A percentile compares a stretch with the other conserved stretches of the same genome.
Conservation (phyloP, 352 stramenopile species). For the Phytophthora sojae region DNA sequence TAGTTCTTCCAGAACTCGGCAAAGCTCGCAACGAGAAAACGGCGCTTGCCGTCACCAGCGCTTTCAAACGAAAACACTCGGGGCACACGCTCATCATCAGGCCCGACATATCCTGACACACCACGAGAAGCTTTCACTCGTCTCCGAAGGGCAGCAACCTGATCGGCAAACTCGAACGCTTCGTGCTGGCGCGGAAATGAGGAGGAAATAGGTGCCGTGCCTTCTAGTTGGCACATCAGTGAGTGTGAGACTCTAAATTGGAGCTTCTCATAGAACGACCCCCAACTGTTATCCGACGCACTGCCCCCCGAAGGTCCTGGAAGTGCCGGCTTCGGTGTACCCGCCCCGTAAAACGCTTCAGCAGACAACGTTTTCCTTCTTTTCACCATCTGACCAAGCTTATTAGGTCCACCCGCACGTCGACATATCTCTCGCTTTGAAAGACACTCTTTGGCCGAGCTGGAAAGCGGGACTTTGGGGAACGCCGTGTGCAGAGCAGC, state of each 20-base stretch:
- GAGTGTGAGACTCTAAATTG: slow-evolving; percentile 82
- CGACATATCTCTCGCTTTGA: slow-evolving; percentile 16
- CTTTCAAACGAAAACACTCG: slow-evolving; percentile 85
- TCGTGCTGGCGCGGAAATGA: slow-evolving; percentile 82
- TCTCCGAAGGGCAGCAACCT: slow-evolving; percentile 54
- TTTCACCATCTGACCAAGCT: slow-evolving; percentile 30
- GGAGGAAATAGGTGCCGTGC: slow-evolving; percentile 63
- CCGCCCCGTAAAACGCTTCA: slow-evolving; percentile 45
- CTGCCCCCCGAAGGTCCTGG: not conserved
- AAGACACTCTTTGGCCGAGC: slow-evolving; percentile 48
- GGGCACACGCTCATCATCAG: slow-evolving; percentile 21
- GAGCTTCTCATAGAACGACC: slow-evolving; percentile 73
- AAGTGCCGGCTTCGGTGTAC: not conserved
- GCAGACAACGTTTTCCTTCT: slow-evolving; percentile 42
- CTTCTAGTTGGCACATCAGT: slow-evolving; percentile 80
- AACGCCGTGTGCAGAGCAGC: slow-evolving; percentile 53
- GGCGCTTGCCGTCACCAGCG: slow-evolving; percentile 67
- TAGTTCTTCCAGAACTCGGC: slow-evolving; percentile 80
- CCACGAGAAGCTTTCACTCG: slow-evolving; percentile 20
- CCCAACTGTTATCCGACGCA: slow-evolving; percentile 36
- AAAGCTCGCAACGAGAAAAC: slow-evolving; percentile 80
- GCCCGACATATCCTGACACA: not conserved
- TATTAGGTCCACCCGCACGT: slow-evolving; percentile 6
- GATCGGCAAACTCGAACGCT: slow-evolving; percentile 81
- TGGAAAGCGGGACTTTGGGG: slow-evolving; percentile 52